phyloP scores from a whole-genome alignment of 257 asterid genomes.

The Nicotiana noctiflora region DNA sequence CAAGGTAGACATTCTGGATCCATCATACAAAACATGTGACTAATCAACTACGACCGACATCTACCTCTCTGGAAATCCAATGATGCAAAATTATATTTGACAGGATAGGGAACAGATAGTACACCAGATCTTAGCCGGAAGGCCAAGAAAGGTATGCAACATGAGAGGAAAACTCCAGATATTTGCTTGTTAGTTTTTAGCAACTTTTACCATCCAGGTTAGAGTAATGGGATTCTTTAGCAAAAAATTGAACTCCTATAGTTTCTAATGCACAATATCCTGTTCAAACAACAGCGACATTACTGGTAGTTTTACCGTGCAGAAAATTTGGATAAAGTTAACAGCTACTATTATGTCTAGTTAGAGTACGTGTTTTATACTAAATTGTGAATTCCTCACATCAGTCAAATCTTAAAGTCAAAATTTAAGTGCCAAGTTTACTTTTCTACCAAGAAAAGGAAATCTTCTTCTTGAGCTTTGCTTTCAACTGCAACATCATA shows the following conservation, averaged over 20 bases:
- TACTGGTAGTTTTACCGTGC: not conserved
- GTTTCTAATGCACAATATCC: not conserved
- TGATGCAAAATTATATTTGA: not conserved
- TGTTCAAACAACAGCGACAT: not conserved
- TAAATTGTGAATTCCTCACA: not conserved
- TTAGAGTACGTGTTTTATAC: not conserved
- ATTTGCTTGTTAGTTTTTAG: not conserved
- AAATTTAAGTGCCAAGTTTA: not conserved
- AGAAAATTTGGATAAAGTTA: not conserved
- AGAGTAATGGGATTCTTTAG: not conserved
- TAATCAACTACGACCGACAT: not conserved
- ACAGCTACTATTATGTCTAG: not conserved
- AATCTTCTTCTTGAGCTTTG: not conserved
- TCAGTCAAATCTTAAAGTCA: not conserved
- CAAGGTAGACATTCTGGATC: not conserved
- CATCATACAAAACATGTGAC: not conserved
- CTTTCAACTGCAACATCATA: not conserved
- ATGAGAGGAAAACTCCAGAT: not conserved
- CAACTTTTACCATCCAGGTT: not conserved
- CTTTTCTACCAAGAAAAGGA: not conserved
- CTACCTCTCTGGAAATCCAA: not conserved
- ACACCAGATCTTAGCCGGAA: constrained; percentile 19
- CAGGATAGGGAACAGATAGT: not conserved
- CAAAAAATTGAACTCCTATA: not conserved
- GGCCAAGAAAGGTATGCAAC: constrained; percentile 23